Base-by-base conservation (phyloP, 2,329 filamentous ascomycete species). In the Pezicula carpinea region DNA sequence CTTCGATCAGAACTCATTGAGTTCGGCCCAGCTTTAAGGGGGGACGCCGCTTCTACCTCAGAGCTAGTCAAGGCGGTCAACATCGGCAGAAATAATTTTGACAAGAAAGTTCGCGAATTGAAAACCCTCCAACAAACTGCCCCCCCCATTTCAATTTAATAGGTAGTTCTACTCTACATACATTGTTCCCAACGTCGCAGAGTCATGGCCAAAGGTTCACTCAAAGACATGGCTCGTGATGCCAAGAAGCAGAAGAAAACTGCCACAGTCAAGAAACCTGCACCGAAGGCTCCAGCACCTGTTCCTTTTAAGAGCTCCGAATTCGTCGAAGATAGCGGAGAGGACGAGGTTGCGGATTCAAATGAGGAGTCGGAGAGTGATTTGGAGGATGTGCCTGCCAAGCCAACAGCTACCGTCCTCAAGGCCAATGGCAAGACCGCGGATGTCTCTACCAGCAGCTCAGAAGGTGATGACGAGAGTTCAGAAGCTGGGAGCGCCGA, bases 271-370 rank as follows among this genome's bases (percentile, higher is more conserved):
- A 54, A 53, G 18, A 50, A 51, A 19, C 8, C 47, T 8, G 13
- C 43, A 4, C 50, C 47, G 29, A 46, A 41, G 26, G 35, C 23
- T 13, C 17, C 48, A 21, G 19, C 44, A 23, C 36, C 50, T 18
- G 19, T 43, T 22, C 44, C n/a, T 15, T 54, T 55, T 42, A 59
- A 58, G 44, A 62, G 62, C 49, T 35, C 53, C 14, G 61, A 64
- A 47, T 55, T 49, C 23, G 49, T 64, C 17, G 44, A 53, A 48
- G 54, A 59, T 17, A 63, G 60, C 46, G 61, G 61, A 22, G 48
- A 55, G n/a, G 59, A 61, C 1, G 49, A 54, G 4, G 49, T 55
- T 10, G 50, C 53, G 38, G 43, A 36, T 6, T 49, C 53, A 4
- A 50, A 55, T 14, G 51, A 49, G 8, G 44, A 48, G 2, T 55